Conservation (phyloP, 2,329 filamentous ascomycete species). For the Chrysoporthe deuterocubensis region DNA sequence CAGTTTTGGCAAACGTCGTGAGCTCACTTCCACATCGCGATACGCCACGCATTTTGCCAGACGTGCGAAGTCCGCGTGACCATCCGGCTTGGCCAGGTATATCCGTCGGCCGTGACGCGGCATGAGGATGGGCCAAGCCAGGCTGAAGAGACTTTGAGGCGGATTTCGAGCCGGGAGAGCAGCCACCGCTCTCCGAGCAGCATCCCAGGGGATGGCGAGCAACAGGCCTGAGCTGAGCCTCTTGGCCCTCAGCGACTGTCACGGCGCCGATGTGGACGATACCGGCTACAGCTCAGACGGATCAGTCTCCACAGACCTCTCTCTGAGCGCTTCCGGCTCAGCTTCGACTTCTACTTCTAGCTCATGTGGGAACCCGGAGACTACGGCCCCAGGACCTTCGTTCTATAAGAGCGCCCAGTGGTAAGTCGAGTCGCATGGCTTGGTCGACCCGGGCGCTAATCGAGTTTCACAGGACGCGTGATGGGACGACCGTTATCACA, state of each 20-base stretch:
- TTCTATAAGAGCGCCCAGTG: slow-evolving; percentile 50
- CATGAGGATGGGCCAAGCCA: not conserved
- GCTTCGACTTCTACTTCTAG: not conserved
- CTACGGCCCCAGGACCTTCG: not conserved
- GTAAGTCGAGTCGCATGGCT: slow-evolving; percentile 31
- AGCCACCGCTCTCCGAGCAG: not conserved
- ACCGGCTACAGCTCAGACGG: not conserved
- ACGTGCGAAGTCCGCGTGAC: not conserved
- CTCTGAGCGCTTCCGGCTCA: slow-evolving; percentile 24
- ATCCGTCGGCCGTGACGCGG: no score
- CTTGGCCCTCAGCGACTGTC: slow-evolving; percentile 18
- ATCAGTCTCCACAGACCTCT: slow-evolving; percentile 6
- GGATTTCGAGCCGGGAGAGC: not conserved
- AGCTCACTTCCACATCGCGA: not conserved
- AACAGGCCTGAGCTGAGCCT: slow-evolving; percentile 21
- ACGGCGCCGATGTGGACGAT: not conserved
- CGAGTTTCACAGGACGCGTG: slow-evolving; percentile 52
- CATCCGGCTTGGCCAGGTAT: no score
- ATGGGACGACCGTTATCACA: slow-evolving; percentile 62
- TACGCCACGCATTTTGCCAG: not conserved
- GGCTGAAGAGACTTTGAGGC: not conserved
- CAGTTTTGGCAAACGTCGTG: not conserved
- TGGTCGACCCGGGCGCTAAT: slow-evolving; percentile 11
- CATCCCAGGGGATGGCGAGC: slow-evolving; percentile 14
- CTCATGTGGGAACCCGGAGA: not conserved